Evolutionary conservation across 2,329 filamentous ascomycete genomes (phyloP).

Genomic region (Fonsecaea multimorphosa): DNA sequence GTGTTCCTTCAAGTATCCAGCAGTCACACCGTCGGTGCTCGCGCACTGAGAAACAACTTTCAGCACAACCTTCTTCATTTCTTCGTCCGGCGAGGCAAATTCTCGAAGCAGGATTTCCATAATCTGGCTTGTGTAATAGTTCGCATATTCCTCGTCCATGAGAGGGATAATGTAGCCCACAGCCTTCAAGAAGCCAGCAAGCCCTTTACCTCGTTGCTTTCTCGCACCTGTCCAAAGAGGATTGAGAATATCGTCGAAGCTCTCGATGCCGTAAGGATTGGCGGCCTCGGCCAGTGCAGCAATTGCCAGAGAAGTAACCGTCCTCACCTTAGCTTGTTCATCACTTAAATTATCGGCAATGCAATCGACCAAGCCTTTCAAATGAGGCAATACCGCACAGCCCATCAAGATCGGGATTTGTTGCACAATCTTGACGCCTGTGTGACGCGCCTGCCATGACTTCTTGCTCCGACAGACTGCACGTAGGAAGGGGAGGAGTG

Average conservation of each 20-base stretch:
- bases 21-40: conserved; percentile 91
- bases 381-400: conserved; percentile 90
- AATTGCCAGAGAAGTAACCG: conserved; percentile 92
- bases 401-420: conserved; percentile 99
- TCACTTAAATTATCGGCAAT: conserved; percentile 96
- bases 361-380: conserved; percentile 95
- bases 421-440: conserved; percentile 98
- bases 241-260: conserved; percentile 96
- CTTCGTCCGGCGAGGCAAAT: conserved; percentile 95
- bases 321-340: conserved; percentile 96
- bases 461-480: conserved; percentile 98
- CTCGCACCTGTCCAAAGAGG: conserved; percentile 95
- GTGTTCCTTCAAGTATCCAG: conserved; percentile 91
- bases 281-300: conserved; percentile 94
- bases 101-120: conserved; percentile 98
- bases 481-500: conserved; percentile 89
- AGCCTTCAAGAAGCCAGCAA: conserved; percentile 95
- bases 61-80: conserved; percentile 99
- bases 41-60: conserved; percentile 98
- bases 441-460: conserved; percentile 97
- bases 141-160: conserved; percentile 99
- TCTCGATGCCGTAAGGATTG: conserved; percentile 98
- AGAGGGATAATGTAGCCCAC: conserved; percentile 98
- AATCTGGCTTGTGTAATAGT: conserved; percentile 97
- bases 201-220: conserved; percentile 93